Percentiles rank a stretch among this genome's conserved stretches.
Evolutionary conservation across 1,139 yeast genomes (phyloP).

Genomic region (Diutina siamensis): DNA sequence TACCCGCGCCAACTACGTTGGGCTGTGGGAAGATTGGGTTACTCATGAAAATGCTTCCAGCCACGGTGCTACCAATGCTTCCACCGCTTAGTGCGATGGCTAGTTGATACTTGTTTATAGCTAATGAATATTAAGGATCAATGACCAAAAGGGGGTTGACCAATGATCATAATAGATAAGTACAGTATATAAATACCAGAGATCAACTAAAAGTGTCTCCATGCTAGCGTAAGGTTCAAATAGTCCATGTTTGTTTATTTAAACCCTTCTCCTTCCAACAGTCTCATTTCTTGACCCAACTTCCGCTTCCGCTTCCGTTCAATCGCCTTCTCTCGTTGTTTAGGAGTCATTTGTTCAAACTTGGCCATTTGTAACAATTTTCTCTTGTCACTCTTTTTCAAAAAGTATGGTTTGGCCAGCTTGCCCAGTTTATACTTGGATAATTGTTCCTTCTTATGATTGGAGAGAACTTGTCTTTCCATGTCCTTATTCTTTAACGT

Average conservation of each 20-base stretch:
- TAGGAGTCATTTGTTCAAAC: constrained; percentile 72
- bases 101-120: constrained; percentile 1
- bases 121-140: neutral
- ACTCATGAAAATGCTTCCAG: constrained; percentile 24
- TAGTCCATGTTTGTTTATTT: no score
- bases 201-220: neutral
- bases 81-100: no score
- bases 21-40: constrained; percentile 84
- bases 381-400: constrained; percentile 74
- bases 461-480: constrained; percentile 51
- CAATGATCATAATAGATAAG: no score
- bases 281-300: constrained; percentile 81
- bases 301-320: constrained; percentile 91
- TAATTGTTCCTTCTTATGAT: constrained; percentile 38
- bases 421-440: constrained; percentile 36
- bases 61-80: neutral
- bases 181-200: neutral
- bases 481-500: constrained; percentile 67
- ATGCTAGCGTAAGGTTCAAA: neutral
- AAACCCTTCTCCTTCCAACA: constrained; percentile 41
- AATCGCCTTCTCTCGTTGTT: constrained; percentile 78
- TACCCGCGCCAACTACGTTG: constrained; percentile 65
- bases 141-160: no score
- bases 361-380: constrained; percentile 82
- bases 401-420: constrained; percentile 41